A percentile compares a stretch with the other conserved stretches of the same genome.
Evolutionary conservation across 345 rosid species (phyloP).

Genomic region (Mallotus nudiflorus): DNA sequence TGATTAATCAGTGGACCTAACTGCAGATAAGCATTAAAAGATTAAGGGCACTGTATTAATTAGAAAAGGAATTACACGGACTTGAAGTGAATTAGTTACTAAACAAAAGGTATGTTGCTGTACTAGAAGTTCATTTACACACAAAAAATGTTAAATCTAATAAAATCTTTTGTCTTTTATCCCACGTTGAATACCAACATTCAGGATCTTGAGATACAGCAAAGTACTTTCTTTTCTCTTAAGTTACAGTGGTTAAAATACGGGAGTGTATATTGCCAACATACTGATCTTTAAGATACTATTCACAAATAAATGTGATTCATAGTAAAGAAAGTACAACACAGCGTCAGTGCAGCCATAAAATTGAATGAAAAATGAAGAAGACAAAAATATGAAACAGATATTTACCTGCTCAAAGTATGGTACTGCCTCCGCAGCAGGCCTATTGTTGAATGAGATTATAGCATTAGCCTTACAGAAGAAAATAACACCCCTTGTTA

Average conservation of each 20-base stretch:
- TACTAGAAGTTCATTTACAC: too few relatives aligned
- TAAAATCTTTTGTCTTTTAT: not conserved
- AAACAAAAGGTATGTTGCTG: not conserved
- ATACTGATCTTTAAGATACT: too few relatives aligned
- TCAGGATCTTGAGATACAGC: not conserved
- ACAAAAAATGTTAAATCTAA: not conserved
- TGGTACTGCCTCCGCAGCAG: constrained; percentile 96
- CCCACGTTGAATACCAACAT: not conserved
- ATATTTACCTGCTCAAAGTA: constrained; percentile 87
- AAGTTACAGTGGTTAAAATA: too few relatives aligned
- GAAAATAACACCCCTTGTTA: constrained; percentile 51
- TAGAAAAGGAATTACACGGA: not conserved
- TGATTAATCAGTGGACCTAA: constrained; percentile 84
- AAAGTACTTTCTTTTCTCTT: not conserved
- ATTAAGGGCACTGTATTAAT: constrained; percentile 10
- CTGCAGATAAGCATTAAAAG: constrained; percentile 43
- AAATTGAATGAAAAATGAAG: not conserved
- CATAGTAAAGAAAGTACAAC: not conserved
- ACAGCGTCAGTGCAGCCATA: not conserved
- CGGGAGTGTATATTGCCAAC: too few relatives aligned
- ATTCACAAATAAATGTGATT: not conserved
- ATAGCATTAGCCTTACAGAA: constrained; percentile 86
- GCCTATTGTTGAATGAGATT: constrained; percentile 91
- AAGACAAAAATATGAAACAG: constrained; percentile 3
- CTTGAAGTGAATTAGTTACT: not conserved